Percentiles rank a stretch among this genome's conserved stretches.
Evolutionary conservation across 352 stramenopile genomes (phyloP).

Genomic region (Phytophthora hybrid): DNA sequence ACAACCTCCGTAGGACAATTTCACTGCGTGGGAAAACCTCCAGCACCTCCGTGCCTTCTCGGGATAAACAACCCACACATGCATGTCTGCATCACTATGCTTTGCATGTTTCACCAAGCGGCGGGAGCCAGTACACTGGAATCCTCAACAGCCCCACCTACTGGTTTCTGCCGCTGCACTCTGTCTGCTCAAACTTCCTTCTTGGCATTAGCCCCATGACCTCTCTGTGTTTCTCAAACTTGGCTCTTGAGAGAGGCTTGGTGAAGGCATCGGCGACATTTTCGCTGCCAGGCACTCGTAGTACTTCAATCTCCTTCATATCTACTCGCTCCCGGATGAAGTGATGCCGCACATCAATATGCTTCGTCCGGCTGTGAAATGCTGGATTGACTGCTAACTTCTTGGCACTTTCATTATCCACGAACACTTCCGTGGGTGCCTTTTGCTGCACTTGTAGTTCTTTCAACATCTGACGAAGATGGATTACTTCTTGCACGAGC

Average conservation of each 20-base stretch:
- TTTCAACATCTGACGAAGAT: constrained; percentile 26
- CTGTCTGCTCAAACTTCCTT: neutral
- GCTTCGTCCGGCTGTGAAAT: constrained; percentile 24
- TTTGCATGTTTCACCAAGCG: no score
- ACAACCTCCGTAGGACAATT: constrained; percentile 2
- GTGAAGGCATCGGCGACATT: no score
- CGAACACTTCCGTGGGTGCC: constrained; percentile 12
- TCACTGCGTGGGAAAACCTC: neutral
- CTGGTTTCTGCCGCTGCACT: neutral
- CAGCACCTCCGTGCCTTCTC: neutral
- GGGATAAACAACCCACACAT: neutral
- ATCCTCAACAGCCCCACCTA: neutral
- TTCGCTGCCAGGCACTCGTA: no score
- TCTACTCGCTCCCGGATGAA: no score
- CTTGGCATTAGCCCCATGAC: no score
- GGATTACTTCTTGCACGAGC: constrained; percentile 31
- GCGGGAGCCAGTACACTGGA: neutral
- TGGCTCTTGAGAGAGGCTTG: no score
- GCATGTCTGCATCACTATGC: neutral
- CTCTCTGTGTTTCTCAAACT: no score
- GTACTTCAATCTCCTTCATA: no score
- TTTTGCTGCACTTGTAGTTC: constrained; percentile 19
- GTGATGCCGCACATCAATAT: no score
- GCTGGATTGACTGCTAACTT: constrained; percentile 31
- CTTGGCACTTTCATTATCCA: constrained; percentile 30